Base-by-base conservation (phyloP, 2,329 filamentous ascomycete genomes). In the Ambrosiella beaveri region DNA sequence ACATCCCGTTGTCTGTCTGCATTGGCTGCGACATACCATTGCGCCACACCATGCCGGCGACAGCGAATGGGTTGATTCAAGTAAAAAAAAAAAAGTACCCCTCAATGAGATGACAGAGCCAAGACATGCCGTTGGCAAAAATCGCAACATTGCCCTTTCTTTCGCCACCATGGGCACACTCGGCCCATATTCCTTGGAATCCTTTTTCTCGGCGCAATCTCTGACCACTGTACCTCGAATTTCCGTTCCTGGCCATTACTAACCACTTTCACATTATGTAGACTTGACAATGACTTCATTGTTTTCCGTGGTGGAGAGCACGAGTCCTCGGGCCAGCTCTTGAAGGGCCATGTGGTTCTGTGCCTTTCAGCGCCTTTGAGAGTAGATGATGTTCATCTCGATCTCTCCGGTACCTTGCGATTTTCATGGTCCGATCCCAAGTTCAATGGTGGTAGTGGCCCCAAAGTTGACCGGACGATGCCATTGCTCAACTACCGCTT, bases 221-320 rank as follows among this genome's bases (percentile, higher is more conserved):
- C 7, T 27, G 37, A n/a, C 5, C 44, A 8, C 19, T 47, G n/a
- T 35, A 36, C 19, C 38, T 47, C 9, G 15, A 12, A 45, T 47
- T n/a, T 36, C 40, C 54, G 39, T 37, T 47, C 27, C 54, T 56
- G 36, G 44, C 54, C 19, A 56, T 19, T 3, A 19, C 40, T 36
- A 36, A 51, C 47, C 47, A 19, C 37, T 44, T 11, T 17, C 8
- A 12, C 41, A 7, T 13, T 39, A 47, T 44, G 15, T 65, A 89
- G 86, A 56, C 77, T 90, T 61, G 85, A 90, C 56, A 84, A 85
- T 65, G 83, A 88, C 65, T 86, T 90, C 59, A 80, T 91, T 60
- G 82, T 91, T 37, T 84, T 93, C 62, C 82, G 86, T 57, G 87
- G 87, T 61, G 77, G 73, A 63, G 82, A 87, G 59, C 76, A 85